phyloP scores from a whole-genome alignment of 2,329 filamentous ascomycete species.

The Bipolaris sorokiniana region DNA sequence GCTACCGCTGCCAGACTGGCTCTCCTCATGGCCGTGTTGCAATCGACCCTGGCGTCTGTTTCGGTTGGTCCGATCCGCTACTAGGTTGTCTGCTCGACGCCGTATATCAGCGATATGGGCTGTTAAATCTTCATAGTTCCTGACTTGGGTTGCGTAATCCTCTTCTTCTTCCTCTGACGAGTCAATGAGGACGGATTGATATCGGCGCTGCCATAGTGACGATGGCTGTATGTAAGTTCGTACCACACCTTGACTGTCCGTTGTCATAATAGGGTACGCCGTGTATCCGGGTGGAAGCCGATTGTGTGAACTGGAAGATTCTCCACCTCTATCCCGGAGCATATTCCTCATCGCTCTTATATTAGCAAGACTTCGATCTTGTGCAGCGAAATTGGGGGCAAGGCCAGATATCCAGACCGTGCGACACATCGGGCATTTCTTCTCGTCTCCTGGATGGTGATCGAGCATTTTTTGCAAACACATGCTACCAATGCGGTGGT shows the following conservation, averaged over 20 bases:
- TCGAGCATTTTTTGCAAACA: constrained; percentile 23
- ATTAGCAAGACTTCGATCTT: neutral
- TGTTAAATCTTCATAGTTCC: constrained; percentile 11
- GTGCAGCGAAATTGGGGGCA: neutral
- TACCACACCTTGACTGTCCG: no score
- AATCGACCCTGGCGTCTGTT: neutral
- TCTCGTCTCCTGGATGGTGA: constrained; percentile 13
- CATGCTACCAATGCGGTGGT: constrained; percentile 19
- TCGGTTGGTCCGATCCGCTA: neutral
- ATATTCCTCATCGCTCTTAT: neutral
- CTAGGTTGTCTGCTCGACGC: constrained; percentile 8
- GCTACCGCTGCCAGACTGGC: neutral
- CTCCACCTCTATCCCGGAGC: neutral
- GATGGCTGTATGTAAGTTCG: neutral
- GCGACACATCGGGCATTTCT: constrained; percentile 32
- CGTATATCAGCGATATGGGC: constrained; percentile 20
- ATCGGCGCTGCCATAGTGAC: neutral
- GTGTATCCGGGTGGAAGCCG: no score
- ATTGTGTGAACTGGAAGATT: neutral
- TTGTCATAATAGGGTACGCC: neutral
- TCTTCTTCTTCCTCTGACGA: constrained; percentile 9
- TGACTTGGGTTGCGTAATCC: constrained; percentile 7
- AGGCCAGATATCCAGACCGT: constrained; percentile 24
- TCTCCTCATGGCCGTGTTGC: neutral
- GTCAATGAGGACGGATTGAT: constrained; percentile 8